phyloP scores from a whole-genome alignment of 1,139 yeast species.

The Zhuliangozyma blackwelliae region DNA sequence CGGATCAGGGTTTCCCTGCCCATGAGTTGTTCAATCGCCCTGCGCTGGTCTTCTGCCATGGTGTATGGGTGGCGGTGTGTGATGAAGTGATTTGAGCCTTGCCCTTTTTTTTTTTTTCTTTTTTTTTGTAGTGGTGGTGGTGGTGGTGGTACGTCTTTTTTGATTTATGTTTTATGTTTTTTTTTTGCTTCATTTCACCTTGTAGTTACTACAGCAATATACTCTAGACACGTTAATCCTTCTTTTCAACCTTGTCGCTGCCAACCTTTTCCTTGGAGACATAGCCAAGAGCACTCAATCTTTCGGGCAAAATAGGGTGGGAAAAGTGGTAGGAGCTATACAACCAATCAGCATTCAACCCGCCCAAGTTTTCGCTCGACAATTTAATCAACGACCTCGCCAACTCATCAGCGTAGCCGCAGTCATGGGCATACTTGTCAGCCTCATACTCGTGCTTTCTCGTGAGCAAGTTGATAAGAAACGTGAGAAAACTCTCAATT shows the following conservation, averaged over 20 bases:
- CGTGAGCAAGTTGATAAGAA: slow-evolving; percentile 62
- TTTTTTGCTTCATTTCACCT: neutral
- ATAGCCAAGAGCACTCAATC: slow-evolving; percentile 68
- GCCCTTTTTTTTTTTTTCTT: no score
- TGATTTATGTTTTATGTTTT: no score
- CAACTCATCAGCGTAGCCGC: slow-evolving; percentile 68
- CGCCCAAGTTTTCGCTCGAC: slow-evolving; percentile 74
- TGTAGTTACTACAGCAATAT: neutral
- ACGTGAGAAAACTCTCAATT: slow-evolving; percentile 62
- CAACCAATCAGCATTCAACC: slow-evolving; percentile 84
- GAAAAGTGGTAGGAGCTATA: slow-evolving; percentile 86
- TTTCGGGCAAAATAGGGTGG: slow-evolving; percentile 88
- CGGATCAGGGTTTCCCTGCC: slow-evolving; percentile 56
- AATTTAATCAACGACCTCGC: slow-evolving; percentile 69
- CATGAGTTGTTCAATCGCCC: slow-evolving; percentile 77
- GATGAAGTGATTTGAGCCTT: no score
- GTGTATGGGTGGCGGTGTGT: neutral
- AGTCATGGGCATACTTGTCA: slow-evolving; percentile 72
- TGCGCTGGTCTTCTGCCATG: slow-evolving; percentile 73
- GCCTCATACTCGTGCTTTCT: slow-evolving; percentile 93
- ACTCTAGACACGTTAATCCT: slow-evolving; percentile 50
- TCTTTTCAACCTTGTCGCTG: slow-evolving; percentile 41
- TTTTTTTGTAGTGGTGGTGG: no score
- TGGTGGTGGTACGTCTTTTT: no score
- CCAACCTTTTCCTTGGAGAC: slow-evolving; percentile 44